Evolutionary conservation across 345 rosid species (phyloP), one percentile per base, ranked within the genome.

Genomic region (Schrenkiella parvula): DNA sequence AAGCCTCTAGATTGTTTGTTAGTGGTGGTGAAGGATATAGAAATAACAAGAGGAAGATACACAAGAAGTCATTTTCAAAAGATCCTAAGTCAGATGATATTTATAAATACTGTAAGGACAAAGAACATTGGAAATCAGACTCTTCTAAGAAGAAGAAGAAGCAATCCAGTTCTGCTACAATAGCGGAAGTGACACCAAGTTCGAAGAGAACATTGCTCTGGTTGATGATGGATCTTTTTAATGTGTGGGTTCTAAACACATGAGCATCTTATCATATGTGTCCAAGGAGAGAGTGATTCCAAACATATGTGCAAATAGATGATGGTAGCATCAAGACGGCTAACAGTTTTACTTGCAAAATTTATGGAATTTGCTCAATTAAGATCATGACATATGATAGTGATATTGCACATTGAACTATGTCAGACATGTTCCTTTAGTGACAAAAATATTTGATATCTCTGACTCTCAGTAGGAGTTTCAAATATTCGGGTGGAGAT

Each of bases 101-200:
- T 0, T 4, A 6, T 28, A 28, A 28, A 4, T 28, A 28, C 31
- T 28, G 31, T 28, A 4, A 28, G 31, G 31, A 28, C 5, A 28
- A 28, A 28, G 6, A 6, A 28, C 31, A 28, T 4, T 28, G 31
- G 31, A 28, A 28, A 28, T 4, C 6, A 28, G 31, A 28, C 1
- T 28, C 31, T 4, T 25, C n/a, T n/a, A n/a, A n/a, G n/a, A 25
- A 25, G 31, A 28, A 28, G 6, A 28, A 4, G 6, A 28, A 28
- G 31, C 31, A 28, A 28, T 28, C 1, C 4, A 6, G 5, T 1
- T 28, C 0, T 28, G 31, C 31, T 28, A 1, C 6, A 4, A 0
- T 90, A 88, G 53, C 15, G 5, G 3, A 44, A 17, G 1, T 44
- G 41, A 28, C 17, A 44, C 25, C 3, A 3, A 1, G 17, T 63